Evolutionary conservation across 2,329 filamentous ascomycete genomes (phyloP).

Genomic region (Pseudogymnoascus sp.): DNA sequence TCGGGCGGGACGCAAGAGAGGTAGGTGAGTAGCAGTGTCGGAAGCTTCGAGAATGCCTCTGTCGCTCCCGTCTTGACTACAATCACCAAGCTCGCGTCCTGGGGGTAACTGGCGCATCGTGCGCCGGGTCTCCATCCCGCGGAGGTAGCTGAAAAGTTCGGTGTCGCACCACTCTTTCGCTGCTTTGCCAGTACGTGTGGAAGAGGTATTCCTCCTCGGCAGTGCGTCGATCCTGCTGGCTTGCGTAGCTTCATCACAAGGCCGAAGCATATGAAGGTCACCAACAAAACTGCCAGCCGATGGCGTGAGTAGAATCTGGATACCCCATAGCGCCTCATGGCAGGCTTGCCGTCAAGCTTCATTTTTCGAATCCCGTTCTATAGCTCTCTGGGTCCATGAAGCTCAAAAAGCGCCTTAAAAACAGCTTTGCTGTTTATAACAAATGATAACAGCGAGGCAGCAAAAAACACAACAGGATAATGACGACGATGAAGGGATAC

Average conservation of each 20-base stretch:
- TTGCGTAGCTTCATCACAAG: background rate
- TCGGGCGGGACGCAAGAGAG: slow-evolving; percentile 39
- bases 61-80: slow-evolving; percentile 52
- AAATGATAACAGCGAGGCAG: background rate
- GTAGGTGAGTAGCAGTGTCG: slow-evolving; percentile 46
- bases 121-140: background rate
- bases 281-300: background rate
- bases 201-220: background rate
- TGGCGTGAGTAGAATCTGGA: background rate
- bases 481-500: background rate
- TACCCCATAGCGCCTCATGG: background rate
- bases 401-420: background rate
- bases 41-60: slow-evolving; percentile 43
- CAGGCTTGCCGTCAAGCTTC: background rate
- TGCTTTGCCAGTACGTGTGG: background rate
- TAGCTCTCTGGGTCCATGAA: background rate
- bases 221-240: background rate
- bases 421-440: background rate
- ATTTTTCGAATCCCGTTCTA: background rate
- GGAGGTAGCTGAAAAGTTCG: background rate
- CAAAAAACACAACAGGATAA: background rate
- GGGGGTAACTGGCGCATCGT: background rate
- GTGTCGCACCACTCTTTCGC: background rate
- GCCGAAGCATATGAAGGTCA: background rate
- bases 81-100: slow-evolving; percentile 30